Evolutionary conservation across 192 early-diverging fungal genomes (phyloP), one percentile per base, ranked within the genome.

Genomic region (Nowakowskiella sp.): DNA sequence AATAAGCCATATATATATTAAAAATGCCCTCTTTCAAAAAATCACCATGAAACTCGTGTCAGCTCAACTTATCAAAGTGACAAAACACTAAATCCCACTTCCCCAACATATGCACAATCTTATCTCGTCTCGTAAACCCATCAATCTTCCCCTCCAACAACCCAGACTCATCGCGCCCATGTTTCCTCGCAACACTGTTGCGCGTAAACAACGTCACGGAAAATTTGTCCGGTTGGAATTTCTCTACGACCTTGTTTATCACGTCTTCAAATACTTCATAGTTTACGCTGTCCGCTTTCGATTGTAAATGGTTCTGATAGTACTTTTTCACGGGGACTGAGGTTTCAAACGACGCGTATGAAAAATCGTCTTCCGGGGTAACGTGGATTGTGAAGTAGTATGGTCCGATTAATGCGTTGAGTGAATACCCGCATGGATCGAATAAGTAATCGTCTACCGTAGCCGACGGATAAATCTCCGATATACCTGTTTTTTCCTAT

Each of bases 301-400:
- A 22, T 46, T 21, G 23, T 7, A 6, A 6, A 47, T 16, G n/a
- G 30, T 51, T 51, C 6, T 61, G 47, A 56, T 70, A 59, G 49
- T 74, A 72, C 6, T 70, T 61, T 22, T 76, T 68, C 29, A 85
- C 67, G 5, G 89, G 81, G 42, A 99, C 81, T 55, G 87, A 93
- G 30, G 91, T 92, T 65, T 99, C 95, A 68, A 96, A 94, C 31
- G 90, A 92, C n/a, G 95, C 95, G 60, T 99, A 99, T 19, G 95
- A 99, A 84, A 91, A 99, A 54, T 81, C 72, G n/a, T 80, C 85
- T 66, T 99, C 95, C 8, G 95, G 95, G 16, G 95, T 99, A 13
- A 99, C 95, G 55, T 99, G 95, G 65, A 96, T 89, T 16, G 90
- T 99, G 63, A 67, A 80, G 62, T 88, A 99, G 71, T 99, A 92